Conservation (phyloP, 2,329 filamentous ascomycete species). For the Diaporthe longicolla region DNA sequence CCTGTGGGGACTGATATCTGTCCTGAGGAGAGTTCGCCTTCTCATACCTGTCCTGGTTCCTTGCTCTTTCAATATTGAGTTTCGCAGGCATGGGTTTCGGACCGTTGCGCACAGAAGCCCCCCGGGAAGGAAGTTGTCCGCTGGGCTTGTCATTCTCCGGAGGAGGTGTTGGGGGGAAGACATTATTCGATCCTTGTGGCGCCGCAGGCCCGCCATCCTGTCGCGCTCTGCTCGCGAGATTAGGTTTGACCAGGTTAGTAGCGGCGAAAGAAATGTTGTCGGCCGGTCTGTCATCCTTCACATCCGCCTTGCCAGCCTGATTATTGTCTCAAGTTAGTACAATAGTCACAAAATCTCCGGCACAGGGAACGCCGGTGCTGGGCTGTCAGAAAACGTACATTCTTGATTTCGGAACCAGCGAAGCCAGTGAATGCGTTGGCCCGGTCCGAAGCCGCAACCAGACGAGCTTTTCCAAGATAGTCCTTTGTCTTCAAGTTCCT, state of each 20-base stretch:
- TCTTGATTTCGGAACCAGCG: conserved; percentile 83
- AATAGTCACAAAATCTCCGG: background rate
- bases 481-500: conserved; percentile 98
- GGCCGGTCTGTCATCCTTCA: conserved; percentile 83
- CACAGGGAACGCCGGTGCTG: background rate
- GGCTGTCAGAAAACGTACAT: conserved; percentile 52
- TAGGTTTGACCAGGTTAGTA: conserved; percentile 91
- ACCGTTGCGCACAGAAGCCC: conserved; percentile 73
- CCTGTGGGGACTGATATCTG: conserved; percentile 38
- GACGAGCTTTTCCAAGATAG: conserved; percentile 94
- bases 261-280: conserved; percentile 93
- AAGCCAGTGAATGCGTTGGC: conserved; percentile 87
- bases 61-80: conserved; percentile 72
- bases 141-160: conserved; percentile 83
- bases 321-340: background rate
- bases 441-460: conserved; percentile 89
- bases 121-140: conserved; percentile 61
- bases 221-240: conserved; percentile 83
- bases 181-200: conserved; percentile 70
- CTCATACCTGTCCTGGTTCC: conserved; percentile 68
- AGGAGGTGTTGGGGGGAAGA: conserved; percentile 98
- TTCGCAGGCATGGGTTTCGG: conserved; percentile 73
- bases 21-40: conserved; percentile 64
- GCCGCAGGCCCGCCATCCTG: conserved; percentile 78
- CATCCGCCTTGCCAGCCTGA: conserved; percentile 60